These are phyloP conservation scores for Baorangia bicolor DNA, from an alignment of 768 basidiomycete genomes.

Conservation along the genomic window DNA sequence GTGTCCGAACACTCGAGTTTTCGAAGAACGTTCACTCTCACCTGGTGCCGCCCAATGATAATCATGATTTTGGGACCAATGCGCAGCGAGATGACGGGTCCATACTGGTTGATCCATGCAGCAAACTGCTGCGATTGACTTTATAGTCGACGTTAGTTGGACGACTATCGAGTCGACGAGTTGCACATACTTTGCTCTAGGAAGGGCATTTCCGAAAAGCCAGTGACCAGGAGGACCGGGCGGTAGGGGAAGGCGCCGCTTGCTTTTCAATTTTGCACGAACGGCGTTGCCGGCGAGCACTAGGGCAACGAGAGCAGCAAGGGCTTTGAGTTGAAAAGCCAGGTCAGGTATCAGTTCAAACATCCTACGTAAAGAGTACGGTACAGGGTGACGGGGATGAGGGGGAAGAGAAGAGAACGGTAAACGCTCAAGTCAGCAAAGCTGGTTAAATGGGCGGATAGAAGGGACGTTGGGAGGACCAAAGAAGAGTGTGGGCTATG, in stretches of 20 bases:
- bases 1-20: too few species aligned
- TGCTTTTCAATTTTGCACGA: conserved; percentile 6
- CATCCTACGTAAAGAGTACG: conserved; percentile 2
- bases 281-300: conserved; percentile 14
- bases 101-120: conserved; percentile 60
- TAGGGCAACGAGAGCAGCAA: conserved; percentile 20
- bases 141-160: not conserved
- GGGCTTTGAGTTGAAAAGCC: conserved; percentile 10
- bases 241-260: conserved; percentile 24
- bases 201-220: conserved; percentile 32
- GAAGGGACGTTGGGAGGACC: not conserved
- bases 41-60: conserved; percentile 39
- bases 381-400: not conserved
- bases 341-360: conserved; percentile 4
- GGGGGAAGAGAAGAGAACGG: not conserved
- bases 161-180: not conserved
- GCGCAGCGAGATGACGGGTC: conserved; percentile 56
- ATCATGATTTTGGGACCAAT: conserved; percentile 41
- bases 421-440: not conserved
- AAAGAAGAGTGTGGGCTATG: not conserved
- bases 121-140: conserved; percentile 46
- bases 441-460: conserved; percentile 13
- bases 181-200: conserved; percentile 25
- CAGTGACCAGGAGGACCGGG: conserved; percentile 35
- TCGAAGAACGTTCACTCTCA: conserved; percentile 1